Evolutionary conservation across 106 monocot species (phyloP).

Genomic region (Vanilla planifolia): DNA sequence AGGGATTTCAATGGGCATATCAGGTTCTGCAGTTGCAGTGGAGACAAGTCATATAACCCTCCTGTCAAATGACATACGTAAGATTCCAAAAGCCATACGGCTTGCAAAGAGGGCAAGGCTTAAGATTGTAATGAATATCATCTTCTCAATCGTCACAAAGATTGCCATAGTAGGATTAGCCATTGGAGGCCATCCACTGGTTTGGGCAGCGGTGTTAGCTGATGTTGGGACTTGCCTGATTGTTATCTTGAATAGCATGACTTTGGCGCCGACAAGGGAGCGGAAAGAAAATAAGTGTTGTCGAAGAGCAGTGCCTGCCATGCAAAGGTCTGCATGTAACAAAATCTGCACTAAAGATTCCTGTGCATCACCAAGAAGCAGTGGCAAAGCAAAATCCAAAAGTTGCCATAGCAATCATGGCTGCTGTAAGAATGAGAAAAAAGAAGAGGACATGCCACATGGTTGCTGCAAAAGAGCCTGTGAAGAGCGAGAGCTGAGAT

Average conservation of each 20-base stretch:
- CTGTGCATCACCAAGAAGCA: no score
- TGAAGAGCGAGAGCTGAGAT: neutral
- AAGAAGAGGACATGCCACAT: neutral
- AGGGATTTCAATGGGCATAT: slow-evolving; percentile 96
- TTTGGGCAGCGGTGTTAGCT: slow-evolving; percentile 93
- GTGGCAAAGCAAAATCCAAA: slow-evolving; percentile 12
- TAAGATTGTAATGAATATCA: slow-evolving; percentile 69
- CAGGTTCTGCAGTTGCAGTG: slow-evolving; percentile 86
- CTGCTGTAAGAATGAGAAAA: neutral
- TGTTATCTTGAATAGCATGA: slow-evolving; percentile 85
- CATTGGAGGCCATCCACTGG: slow-evolving; percentile 63
- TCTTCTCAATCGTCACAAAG: slow-evolving; percentile 54
- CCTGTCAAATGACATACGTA: slow-evolving; percentile 86
- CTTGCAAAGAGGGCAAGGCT: slow-evolving; percentile 54
- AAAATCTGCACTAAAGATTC: no score
- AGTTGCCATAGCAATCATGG: slow-evolving; percentile 1
- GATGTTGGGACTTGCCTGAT: slow-evolving; percentile 90
- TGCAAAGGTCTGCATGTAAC: no score
- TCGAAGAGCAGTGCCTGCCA: slow-evolving; percentile 12
- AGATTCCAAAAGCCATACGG: slow-evolving; percentile 58
- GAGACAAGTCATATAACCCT: slow-evolving; percentile 90
- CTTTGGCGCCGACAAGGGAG: slow-evolving; percentile 19
- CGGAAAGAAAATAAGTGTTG: slow-evolving; percentile 35
- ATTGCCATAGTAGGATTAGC: slow-evolving; percentile 62
- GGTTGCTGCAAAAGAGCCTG: neutral